Conservation (phyloP, 345 rosid genomes). For the Brassica nigra region DNA sequence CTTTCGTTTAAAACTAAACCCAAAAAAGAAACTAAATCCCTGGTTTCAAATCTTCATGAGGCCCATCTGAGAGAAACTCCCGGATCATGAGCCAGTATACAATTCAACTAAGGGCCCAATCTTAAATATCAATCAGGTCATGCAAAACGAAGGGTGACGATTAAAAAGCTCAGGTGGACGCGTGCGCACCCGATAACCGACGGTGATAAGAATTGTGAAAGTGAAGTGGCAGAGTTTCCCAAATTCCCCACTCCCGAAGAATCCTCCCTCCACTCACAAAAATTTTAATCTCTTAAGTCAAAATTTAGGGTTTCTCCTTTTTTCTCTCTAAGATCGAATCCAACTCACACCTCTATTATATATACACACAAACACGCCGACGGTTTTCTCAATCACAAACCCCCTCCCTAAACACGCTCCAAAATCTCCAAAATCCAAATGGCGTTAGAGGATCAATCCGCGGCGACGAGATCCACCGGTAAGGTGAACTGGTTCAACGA, state of each 20-base stretch:
- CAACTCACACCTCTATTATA: not conserved
- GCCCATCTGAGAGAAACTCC: not conserved
- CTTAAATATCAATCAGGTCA: not conserved
- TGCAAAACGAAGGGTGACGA: not conserved
- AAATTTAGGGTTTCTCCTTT: constrained; percentile 11
- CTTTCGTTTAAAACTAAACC: not conserved
- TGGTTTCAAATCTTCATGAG: not conserved
- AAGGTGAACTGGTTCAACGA: constrained; percentile 62
- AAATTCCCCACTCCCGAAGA: constrained; percentile 22
- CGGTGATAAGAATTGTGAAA: not conserved
- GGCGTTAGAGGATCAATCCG: constrained; percentile 39
- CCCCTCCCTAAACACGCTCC: constrained; percentile 9
- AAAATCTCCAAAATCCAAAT: not conserved
- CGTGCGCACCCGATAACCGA: constrained; percentile 21
- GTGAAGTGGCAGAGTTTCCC: constrained; percentile 14
- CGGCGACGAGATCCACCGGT: constrained; percentile 52
- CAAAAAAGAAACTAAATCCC: not conserved
- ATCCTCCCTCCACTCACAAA: constrained; percentile 3
- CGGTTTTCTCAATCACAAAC: not conserved
- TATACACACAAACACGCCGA: constrained; percentile 2
- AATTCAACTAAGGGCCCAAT: not conserved
- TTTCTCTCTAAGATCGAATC: too few species aligned
- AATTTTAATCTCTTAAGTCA: not conserved
- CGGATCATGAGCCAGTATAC: not conserved
- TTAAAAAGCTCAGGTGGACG: not conserved